Conservation (phyloP, 805 yeast species). For the Metschnikowia lunata region DNA sequence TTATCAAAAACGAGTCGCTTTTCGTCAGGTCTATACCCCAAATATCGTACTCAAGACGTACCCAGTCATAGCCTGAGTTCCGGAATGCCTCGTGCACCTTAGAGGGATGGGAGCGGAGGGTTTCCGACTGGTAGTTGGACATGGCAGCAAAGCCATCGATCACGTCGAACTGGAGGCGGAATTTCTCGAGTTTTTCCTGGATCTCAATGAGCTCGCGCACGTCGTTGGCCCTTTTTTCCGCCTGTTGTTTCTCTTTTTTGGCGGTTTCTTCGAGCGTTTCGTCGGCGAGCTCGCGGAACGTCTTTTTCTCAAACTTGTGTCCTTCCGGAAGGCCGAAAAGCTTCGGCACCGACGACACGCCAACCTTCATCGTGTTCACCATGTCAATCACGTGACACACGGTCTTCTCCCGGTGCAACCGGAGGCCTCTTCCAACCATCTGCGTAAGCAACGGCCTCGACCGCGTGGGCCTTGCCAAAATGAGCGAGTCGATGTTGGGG, state of each 20-base stretch:
- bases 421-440: slow-evolving; percentile 87
- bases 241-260: slow-evolving; percentile 1
- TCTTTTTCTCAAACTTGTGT: slow-evolving; percentile 22
- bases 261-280: neutral
- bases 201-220: slow-evolving; percentile 10
- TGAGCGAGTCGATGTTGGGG: slow-evolving; percentile 78
- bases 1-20: slow-evolving; percentile 5
- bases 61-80: slow-evolving; percentile 20
- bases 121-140: slow-evolving; percentile 2
- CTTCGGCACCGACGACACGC: slow-evolving; percentile 53
- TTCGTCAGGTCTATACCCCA: slow-evolving; percentile 26
- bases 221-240: slow-evolving; percentile 3
- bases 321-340: slow-evolving; percentile 33
- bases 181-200: slow-evolving; percentile 10
- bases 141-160: slow-evolving; percentile 33
- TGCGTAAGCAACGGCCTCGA: slow-evolving; percentile 71
- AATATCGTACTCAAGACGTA: slow-evolving; percentile 28
- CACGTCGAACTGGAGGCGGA: slow-evolving; percentile 31
- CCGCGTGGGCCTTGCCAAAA: slow-evolving; percentile 76
- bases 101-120: slow-evolving; percentile 7
- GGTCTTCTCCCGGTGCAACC: slow-evolving; percentile 57
- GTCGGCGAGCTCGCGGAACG: slow-evolving; percentile 12
- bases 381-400: slow-evolving; percentile 75
- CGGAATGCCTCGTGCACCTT: slow-evolving; percentile 15
- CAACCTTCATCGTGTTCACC: slow-evolving; percentile 55